These are phyloP conservation scores for Syzygium aqueum DNA, from an alignment of 345 rosid species.

Conservation along the genomic window DNA sequence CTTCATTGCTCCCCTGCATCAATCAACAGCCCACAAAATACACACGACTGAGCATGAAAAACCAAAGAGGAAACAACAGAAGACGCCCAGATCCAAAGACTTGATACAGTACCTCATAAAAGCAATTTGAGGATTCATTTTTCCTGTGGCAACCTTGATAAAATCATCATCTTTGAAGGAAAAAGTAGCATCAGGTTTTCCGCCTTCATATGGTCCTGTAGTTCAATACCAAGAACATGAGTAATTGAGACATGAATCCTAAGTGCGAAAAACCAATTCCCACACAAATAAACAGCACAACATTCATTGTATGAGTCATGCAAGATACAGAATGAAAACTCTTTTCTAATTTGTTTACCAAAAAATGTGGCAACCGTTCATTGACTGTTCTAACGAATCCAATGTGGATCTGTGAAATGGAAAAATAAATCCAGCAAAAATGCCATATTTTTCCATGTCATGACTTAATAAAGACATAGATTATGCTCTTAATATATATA, in stretches of 20 bases:
- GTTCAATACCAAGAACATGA: background rate
- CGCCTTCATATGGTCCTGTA: constrained; percentile 72
- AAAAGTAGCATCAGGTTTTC: constrained; percentile 82
- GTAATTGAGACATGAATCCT: background rate
- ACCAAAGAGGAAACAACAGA: background rate
- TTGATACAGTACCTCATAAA: constrained; percentile 54
- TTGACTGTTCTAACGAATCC: background rate
- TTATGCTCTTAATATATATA: background rate
- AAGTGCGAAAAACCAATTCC: background rate
- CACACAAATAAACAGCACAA: background rate
- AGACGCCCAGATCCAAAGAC: background rate
- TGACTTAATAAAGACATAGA: background rate
- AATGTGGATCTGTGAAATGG: background rate
- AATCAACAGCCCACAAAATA: background rate
- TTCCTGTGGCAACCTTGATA: constrained; percentile 79
- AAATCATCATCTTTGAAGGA: constrained; percentile 91
- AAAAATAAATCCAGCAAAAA: background rate
- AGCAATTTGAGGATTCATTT: constrained; percentile 95
- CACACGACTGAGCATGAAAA: background rate
- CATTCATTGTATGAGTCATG: background rate
- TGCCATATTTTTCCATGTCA: background rate
- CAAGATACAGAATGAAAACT: background rate
- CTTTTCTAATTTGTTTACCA: background rate
- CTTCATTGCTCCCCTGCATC: constrained; percentile 86
- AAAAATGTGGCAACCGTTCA: background rate